Base-by-base conservation (phyloP, 2,329 filamentous ascomycete species). In the Colletotrichum sp. region DNA sequence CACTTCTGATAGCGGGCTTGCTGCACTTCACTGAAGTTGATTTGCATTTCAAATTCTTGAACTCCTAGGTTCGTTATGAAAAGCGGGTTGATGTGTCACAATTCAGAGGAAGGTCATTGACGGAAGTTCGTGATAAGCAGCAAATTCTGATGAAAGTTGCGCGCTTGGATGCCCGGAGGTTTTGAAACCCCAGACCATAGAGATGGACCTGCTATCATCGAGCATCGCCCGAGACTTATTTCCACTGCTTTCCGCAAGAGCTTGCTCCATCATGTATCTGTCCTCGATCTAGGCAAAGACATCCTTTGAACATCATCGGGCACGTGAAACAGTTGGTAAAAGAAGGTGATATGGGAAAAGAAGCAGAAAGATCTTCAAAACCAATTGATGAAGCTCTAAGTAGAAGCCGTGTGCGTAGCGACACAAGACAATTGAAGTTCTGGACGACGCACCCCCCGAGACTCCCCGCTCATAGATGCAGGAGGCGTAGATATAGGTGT, bases 81-180 rank as follows among this genome's bases (percentile, higher is more conserved):
- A 43, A 43, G 8, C 1, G 39, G 3, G 8, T 43, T n/a, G 1
- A 43, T 3, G 5, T 1, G 39, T 43, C 18, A 43, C 39, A 43
- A 3, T 3, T n/a, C 16, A 43, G 8, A n/a, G 5, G 9, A 10
- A 43, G 5, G n/a, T 43, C 1, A 10, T 43, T 43, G 39, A 43
- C 2, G 0, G 3, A n/a, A 2, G 39, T 43, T 43, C 18, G 9
- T 43, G 39, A 3, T 1, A 43, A 43, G 36, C 2, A 39, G 36
- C 8, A 39, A 39, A 39, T 3, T 43, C 3, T 43, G 1, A 43
- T 43, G 5, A 4, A 48, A 1, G 1, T 12, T n/a, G 9, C 0
- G 39, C 18, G 39, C 39, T 43, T 5, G 16, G 16, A 43, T 48
- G 18, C 18, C 39, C 39, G 9, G 39, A 48, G 18, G 39, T 3